Evolutionary conservation across 2,329 filamentous ascomycete genomes (phyloP).

Genomic region (Aspergillus aculeatus): DNA sequence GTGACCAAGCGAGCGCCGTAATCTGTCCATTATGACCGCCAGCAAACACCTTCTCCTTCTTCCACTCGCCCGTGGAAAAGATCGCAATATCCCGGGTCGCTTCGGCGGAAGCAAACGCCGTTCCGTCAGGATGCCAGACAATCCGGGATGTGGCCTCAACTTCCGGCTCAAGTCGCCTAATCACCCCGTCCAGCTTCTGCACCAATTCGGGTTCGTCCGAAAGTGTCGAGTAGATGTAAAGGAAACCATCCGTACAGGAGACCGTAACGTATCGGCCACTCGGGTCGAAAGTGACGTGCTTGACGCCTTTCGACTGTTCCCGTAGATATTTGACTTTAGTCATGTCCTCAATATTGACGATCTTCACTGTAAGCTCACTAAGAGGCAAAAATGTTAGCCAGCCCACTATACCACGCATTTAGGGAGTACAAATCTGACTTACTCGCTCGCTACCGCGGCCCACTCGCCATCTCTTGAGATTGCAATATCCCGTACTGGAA

Average conservation of each 20-base stretch:
- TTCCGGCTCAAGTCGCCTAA: constrained; percentile 74
- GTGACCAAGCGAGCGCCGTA: constrained; percentile 87
- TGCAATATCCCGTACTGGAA: constrained; percentile 82
- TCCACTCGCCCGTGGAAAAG: constrained; percentile 86
- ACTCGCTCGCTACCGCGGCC: constrained; percentile 95
- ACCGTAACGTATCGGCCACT: constrained; percentile 72
- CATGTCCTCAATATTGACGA: constrained; percentile 80
- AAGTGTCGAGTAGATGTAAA: constrained; percentile 85
- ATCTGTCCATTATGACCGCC: constrained; percentile 80
- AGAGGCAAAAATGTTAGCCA: constrained; percentile 12
- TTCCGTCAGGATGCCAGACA: constrained; percentile 91
- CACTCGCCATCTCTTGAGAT: constrained; percentile 78
- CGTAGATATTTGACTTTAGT: constrained; percentile 72
- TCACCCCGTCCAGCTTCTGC: constrained; percentile 80
- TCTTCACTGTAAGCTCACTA: constrained; percentile 81
- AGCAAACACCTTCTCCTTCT: constrained; percentile 75
- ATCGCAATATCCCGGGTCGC: constrained; percentile 80
- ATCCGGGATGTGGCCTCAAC: constrained; percentile 71
- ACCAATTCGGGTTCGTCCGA: constrained; percentile 77
- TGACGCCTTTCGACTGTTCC: constrained; percentile 83
- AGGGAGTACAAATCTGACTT: constrained; percentile 29
- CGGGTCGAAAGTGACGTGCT: constrained; percentile 85
- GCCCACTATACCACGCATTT: not conserved
- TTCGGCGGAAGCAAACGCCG: constrained; percentile 83
- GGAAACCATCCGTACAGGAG: constrained; percentile 81